Base-by-base conservation (phyloP, 2,329 filamentous ascomycete genomes). In the Colletotrichum nymphaeae region DNA sequence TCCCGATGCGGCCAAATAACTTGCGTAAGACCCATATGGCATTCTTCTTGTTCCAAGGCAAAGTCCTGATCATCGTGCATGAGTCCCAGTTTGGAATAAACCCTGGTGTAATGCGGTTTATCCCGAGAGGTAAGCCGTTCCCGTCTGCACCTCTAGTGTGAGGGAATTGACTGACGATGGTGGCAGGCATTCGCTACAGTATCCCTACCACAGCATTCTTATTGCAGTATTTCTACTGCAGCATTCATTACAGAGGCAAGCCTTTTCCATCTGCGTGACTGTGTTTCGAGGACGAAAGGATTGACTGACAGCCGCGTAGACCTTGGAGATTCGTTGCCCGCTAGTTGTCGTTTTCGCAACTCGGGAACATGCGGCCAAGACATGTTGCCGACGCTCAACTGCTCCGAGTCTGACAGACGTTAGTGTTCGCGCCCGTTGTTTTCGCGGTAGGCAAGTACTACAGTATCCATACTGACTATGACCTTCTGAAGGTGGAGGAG, bases 11-110 rank as follows among this genome's bases (percentile, higher is more conserved):
- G 77, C 90, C 93, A 62, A 98, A 98, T 88, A 98, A 98, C 83
- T 93, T 94, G 46, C 89, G 96, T 75, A 95, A 94, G 85, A 98
- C 98, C 94, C 95, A 98, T 80, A 97, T 99, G 93, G 92, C 94
- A 1, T 98, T 98, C 82, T 98, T 97, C 78, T 93, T 99, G 37
- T 93, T 95, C 77, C 89, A 90, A 57, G 97, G 97, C 26, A 92
- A 93, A 75, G 95, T 98, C 24, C 87, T 91, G 76, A 95, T 98
- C 24, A 93, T 91, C 32, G 90, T 97, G 60, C 91, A 93, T 76
- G 90, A 93, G 76, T 93, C 89, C 28, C 86, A 88, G 74, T 98
- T 99, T 81, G 91, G 93, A 69, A 95, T 98, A 76, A 91, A 92
- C 49, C 95, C 93, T 77, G 95, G 96, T 53, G 96, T 96, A 67